Evolutionary conservation across 176 grass and related monocot genomes (phyloP).

Genomic region (Tuctoria greenei): DNA sequence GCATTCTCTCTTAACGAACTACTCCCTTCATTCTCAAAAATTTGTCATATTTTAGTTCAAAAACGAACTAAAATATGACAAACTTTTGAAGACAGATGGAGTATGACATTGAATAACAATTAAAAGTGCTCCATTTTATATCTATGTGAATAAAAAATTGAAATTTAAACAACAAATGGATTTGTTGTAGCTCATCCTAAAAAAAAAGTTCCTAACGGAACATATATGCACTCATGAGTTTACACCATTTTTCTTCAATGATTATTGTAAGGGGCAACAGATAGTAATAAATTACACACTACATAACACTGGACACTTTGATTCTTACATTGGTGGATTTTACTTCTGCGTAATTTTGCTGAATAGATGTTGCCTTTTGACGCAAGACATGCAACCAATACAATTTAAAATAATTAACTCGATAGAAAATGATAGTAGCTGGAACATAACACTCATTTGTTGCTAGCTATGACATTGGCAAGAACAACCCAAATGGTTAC

Average conservation of each 20-base stretch:
- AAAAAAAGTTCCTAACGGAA: background rate
- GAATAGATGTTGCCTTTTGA: slow-evolving; percentile 96
- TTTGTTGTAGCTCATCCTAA: background rate
- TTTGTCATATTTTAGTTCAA: too few species aligned
- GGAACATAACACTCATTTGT: too few species aligned
- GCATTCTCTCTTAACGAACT: background rate
- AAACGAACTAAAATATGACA: too few species aligned
- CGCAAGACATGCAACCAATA: slow-evolving; percentile 73
- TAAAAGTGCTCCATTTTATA: background rate
- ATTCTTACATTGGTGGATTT: slow-evolving; percentile 73
- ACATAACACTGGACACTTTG: background rate
- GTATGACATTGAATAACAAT: background rate
- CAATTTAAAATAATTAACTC: slow-evolving; percentile 21
- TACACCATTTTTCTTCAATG: background rate
- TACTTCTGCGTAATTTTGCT: slow-evolving; percentile 93
- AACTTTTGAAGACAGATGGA: too few species aligned
- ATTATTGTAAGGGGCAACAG: background rate
- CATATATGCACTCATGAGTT: background rate
- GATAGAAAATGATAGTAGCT: slow-evolving; percentile 12
- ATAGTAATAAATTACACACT: background rate
- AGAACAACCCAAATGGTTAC: too few species aligned
- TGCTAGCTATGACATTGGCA: too few species aligned
- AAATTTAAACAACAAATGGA: background rate
- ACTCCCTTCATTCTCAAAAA: too few species aligned
- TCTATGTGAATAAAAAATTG: background rate